Conservation (phyloP, 2,329 filamentous ascomycete genomes). For the Xylaria hypoxylon region DNA sequence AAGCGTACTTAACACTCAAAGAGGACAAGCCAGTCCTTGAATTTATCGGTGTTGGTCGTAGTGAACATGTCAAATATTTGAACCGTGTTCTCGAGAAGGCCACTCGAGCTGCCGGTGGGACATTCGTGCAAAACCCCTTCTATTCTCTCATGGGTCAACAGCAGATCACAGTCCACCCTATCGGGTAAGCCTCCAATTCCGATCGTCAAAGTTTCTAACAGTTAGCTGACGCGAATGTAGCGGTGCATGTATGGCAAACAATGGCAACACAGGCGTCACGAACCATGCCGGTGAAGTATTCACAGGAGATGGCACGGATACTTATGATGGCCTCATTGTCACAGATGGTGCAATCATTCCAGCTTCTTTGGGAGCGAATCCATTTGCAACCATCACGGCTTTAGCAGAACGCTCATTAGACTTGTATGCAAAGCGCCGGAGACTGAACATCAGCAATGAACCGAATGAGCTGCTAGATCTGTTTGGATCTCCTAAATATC, state of each 20-base stretch:
- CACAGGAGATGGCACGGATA: conserved; percentile 61
- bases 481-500: conserved; percentile 63
- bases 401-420: conserved; percentile 73
- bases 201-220: neutral
- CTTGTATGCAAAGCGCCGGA: conserved; percentile 56
- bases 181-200: conserved; percentile 61
- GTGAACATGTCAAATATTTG: conserved; percentile 65
- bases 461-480: conserved; percentile 64
- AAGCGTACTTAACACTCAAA: conserved; percentile 69
- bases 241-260: conserved; percentile 73
- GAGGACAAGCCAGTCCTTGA: conserved; percentile 70
- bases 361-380: conserved; percentile 72
- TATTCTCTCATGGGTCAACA: conserved; percentile 66
- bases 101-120: conserved; percentile 69
- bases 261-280: conserved; percentile 66
- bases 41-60: conserved; percentile 69
- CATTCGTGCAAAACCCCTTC: conserved; percentile 69
- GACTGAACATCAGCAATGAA: conserved; percentile 59
- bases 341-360: conserved; percentile 73
- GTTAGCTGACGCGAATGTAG: conserved; percentile 49
- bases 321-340: conserved; percentile 69
- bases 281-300: conserved; percentile 73
- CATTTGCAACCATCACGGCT: conserved; percentile 76
- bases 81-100: conserved; percentile 65
- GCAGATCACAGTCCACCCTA: conserved; percentile 74